Base-by-base conservation (phyloP, 345 rosid species). In the Noccaea bulbosa region DNA sequence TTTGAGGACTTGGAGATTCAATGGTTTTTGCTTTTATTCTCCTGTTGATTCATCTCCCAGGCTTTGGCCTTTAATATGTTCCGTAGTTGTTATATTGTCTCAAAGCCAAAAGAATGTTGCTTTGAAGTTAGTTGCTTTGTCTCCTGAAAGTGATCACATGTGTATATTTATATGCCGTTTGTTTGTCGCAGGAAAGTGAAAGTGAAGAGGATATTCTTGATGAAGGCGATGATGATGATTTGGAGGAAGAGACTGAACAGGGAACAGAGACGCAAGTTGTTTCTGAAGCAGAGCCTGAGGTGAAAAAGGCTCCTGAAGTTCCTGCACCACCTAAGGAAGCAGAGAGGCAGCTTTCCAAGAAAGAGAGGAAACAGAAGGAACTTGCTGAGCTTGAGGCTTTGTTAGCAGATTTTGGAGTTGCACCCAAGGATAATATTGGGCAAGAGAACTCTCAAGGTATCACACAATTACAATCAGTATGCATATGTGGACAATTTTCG, bases 331-430 rank as follows among this genome's bases (percentile, higher is more conserved):
- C 79, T 8, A 92, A 86, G 81, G 96, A 89, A 66, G 52, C 92
- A 58, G 98, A 89, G 70, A 92, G 90, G 65, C 92, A 92, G 71
- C 98, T 92, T 35, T 87, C 98, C 5, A 92, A 92, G 78, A 89
- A 89, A 77, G 96, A 92, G 83, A 77, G 75, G 80, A 92, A 89
- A 77, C 87, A 85, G 75, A 92, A 92, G 75, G 96, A 85, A 69
- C 96, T 92, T 78, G 96, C 79, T 30, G 98, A 92, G 78, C 89
- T 92, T 40, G 96, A 92, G 54, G 96, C 94, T 30, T 81, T 92
- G 75, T 79, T 89, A 62, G 96, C 96, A 69, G 92, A 89, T 67
- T 79, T 92, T 44, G 91, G 84, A 60, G 80, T 81, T 52, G 17
- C 85, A 9, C 74, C 75, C 22, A 69, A 78, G 12, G 90, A 85